phyloP scores from a whole-genome alignment of 2,329 filamentous ascomycete genomes.

The Bisporella sp. region DNA sequence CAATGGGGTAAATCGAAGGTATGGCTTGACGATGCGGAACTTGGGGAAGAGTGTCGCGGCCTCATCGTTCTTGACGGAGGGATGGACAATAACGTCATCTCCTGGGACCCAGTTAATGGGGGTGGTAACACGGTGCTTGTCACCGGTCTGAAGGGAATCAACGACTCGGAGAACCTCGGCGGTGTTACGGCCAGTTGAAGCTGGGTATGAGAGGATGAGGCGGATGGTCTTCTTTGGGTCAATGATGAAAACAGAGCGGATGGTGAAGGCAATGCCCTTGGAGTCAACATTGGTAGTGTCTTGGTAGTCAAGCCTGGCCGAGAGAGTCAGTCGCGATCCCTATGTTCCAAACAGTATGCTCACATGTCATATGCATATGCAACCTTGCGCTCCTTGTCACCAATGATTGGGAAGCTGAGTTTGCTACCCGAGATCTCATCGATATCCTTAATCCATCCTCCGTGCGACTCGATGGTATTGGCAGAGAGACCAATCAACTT shows the following conservation, averaged over 20 bases:
- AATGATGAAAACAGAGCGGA: conserved; percentile 91
- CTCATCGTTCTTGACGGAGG: conserved; percentile 73
- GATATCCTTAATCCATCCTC: conserved; percentile 87
- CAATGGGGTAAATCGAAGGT: conserved; percentile 66
- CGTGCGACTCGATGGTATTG: conserved; percentile 79
- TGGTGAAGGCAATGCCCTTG: conserved; percentile 86
- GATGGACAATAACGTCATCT: conserved; percentile 89
- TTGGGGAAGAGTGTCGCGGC: conserved; percentile 84
- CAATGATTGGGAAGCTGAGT: conserved; percentile 73
- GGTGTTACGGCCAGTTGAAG: conserved; percentile 80
- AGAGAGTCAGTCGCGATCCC: neutral
- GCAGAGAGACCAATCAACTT: conserved; percentile 89
- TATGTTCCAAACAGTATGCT: conserved; percentile 22
- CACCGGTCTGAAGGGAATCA: conserved; percentile 74
- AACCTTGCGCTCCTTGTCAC: conserved; percentile 72
- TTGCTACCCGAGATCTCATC: conserved; percentile 67
- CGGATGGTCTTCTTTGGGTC: conserved; percentile 92
- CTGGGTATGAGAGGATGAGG: conserved; percentile 86
- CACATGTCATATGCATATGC: conserved; percentile 74
- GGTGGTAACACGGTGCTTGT: conserved; percentile 82
- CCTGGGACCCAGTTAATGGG: conserved; percentile 87
- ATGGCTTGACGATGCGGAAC: conserved; percentile 60
- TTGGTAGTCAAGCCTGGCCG: conserved; percentile 63
- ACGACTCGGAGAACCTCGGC: conserved; percentile 72
- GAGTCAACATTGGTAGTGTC: conserved; percentile 74